Evolutionary conservation across 2,329 filamentous ascomycete genomes (phyloP).

Genomic region (Diplodia corticola): DNA sequence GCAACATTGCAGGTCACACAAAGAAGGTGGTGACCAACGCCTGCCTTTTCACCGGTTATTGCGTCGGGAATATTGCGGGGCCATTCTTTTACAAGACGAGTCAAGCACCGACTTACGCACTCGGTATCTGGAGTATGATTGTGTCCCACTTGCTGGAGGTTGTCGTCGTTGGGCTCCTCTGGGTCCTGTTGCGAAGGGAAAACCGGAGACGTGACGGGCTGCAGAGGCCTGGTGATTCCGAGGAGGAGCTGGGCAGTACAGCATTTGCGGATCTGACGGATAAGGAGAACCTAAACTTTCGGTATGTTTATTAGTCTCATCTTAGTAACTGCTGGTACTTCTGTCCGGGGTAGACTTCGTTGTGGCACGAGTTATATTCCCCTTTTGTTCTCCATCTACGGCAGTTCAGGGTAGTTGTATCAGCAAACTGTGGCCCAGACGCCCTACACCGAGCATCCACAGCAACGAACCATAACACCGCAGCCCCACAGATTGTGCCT

Average conservation of each 20-base stretch:
- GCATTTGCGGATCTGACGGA: slow-evolving; percentile 43
- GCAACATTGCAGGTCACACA: slow-evolving; percentile 41
- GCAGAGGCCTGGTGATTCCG: not conserved
- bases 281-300: slow-evolving; percentile 33
- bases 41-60: slow-evolving; percentile 50
- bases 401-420: no score
- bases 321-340: no score
- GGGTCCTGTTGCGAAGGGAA: slow-evolving; percentile 34
- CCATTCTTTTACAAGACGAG: slow-evolving; percentile 44
- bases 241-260: slow-evolving; percentile 29
- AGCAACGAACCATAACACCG: no score
- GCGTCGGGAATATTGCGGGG: slow-evolving; percentile 44
- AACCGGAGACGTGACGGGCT: slow-evolving; percentile 35
- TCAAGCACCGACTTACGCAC: slow-evolving; percentile 38
- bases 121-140: slow-evolving; percentile 33
- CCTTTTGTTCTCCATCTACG: no score
- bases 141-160: slow-evolving; percentile 29
- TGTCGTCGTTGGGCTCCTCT: slow-evolving; percentile 36
- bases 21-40: slow-evolving; percentile 49
- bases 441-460: no score
- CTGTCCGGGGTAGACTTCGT: no score
- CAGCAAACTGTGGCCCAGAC: no score
- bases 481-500: no score
- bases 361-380: no score
- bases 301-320: slow-evolving; percentile 11